Conservation (phyloP, 352 stramenopile species). For the Globisporangium middletonii region DNA sequence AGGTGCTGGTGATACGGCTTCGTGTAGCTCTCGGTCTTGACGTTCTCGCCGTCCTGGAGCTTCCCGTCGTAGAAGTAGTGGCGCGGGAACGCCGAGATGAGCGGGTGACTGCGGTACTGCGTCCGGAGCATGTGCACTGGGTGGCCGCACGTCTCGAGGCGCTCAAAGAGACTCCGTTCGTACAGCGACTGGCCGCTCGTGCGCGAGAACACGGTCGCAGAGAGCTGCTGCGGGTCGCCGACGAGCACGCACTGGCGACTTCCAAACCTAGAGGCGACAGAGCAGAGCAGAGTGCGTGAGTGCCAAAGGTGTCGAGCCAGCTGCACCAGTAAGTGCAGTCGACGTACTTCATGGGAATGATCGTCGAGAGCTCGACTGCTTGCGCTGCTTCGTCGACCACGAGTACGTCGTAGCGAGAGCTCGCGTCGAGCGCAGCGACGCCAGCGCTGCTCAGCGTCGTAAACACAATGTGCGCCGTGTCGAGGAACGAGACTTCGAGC, state of each 20-base stretch:
- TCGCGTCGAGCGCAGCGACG: slow-evolving; percentile 73
- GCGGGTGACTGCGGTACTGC: slow-evolving; percentile 81
- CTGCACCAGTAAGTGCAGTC: background rate
- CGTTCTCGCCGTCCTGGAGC: slow-evolving; percentile 80
- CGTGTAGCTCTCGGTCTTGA: slow-evolving; percentile 48
- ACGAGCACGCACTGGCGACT: slow-evolving; percentile 90
- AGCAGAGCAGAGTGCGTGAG: background rate
- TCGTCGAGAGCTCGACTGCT: slow-evolving; percentile 80
- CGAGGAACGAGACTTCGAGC: slow-evolving; percentile 81
- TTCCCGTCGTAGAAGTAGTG: slow-evolving; percentile 85
- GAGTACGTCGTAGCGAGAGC: slow-evolving; percentile 71
- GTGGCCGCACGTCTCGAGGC: slow-evolving; percentile 83
- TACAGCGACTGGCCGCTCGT: slow-evolving; percentile 82
- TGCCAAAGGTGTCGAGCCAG: background rate
- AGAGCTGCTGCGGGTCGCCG: slow-evolving; percentile 90
- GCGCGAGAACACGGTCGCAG: slow-evolving; percentile 90
- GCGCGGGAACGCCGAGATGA: slow-evolving; percentile 79
- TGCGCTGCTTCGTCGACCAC: slow-evolving; percentile 86
- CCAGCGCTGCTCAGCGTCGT: slow-evolving; percentile 89
- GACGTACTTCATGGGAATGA: slow-evolving; percentile 88
- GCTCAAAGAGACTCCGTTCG: slow-evolving; percentile 90
- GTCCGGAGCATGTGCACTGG: slow-evolving; percentile 88
- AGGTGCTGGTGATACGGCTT: slow-evolving; percentile 74
- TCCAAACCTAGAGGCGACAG: slow-evolving; percentile 48
- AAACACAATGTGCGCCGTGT: slow-evolving; percentile 91